Conservation (phyloP, 148 eudicot genomes). For the Chenopodium quinoa region DNA sequence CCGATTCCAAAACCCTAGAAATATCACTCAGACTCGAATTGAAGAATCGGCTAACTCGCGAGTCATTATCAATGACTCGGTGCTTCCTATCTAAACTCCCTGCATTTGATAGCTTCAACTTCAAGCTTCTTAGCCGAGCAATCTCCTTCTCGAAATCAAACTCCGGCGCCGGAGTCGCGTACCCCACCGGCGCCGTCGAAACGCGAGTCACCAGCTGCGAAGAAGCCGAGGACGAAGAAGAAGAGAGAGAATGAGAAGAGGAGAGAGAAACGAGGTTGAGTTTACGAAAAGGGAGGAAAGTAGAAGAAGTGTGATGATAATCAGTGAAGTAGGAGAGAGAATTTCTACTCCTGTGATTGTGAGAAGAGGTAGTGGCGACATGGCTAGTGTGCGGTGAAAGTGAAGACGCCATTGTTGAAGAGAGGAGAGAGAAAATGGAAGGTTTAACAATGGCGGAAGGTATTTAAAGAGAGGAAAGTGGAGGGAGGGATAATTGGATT, state of each 20-base stretch:
- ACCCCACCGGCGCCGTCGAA: constrained; percentile 63
- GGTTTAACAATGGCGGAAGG: background rate
- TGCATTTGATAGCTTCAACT: constrained; percentile 32
- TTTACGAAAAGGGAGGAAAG: constrained; percentile 14
- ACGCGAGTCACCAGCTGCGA: constrained; percentile 34
- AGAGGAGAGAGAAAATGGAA: background rate
- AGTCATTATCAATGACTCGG: constrained; percentile 45
- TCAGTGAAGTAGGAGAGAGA: constrained; percentile 26
- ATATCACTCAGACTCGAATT: constrained; percentile 21
- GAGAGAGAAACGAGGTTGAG: background rate
- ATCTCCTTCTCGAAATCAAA: constrained; percentile 50
- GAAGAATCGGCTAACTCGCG: constrained; percentile 50
- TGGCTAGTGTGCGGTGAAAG: background rate
- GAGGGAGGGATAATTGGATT: background rate
- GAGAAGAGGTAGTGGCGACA: constrained; percentile 14
- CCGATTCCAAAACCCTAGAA: constrained; percentile 39
- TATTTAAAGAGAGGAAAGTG: background rate
- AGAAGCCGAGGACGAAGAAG: constrained; percentile 12
- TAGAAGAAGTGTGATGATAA: background rate
- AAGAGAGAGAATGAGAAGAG: background rate
- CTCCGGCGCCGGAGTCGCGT: constrained; percentile 52
- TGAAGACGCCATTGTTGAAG: constrained; percentile 18
- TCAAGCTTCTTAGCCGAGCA: constrained; percentile 40
- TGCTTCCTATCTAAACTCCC: constrained; percentile 30
- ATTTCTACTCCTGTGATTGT: constrained; percentile 14